A percentile compares a stretch with the other conserved stretches of the same genome.
Conservation (phyloP, 1,284 basidiomycete species). For the Ganoderma lingzhi region DNA sequence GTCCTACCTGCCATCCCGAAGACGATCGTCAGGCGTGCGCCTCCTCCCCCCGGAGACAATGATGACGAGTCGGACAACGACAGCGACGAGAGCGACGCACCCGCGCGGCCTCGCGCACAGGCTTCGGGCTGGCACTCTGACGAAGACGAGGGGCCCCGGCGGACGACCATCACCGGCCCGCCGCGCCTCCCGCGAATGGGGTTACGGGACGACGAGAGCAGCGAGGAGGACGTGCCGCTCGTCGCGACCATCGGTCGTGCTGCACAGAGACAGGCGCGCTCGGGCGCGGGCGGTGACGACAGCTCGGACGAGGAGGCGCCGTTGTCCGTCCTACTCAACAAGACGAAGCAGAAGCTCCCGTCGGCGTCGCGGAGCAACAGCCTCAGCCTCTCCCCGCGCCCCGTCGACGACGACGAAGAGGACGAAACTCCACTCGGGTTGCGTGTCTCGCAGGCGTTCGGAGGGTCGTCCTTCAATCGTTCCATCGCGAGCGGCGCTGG, state of each 20-base stretch:
- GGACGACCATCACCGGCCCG: constrained; percentile 57
- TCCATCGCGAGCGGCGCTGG: constrained; percentile 27
- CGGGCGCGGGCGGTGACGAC: constrained; percentile 42
- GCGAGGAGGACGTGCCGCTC: constrained; percentile 82
- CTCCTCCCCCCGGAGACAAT: constrained; percentile 54
- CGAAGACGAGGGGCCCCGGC: constrained; percentile 51
- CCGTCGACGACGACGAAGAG: constrained; percentile 47
- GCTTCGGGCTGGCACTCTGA: constrained; percentile 37
- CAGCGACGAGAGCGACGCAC: constrained; percentile 57
- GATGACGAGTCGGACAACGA: constrained; percentile 58
- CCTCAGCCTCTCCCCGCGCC: constrained; percentile 42
- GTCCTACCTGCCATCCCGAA: constrained; percentile 63
- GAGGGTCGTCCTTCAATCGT: constrained; percentile 18
- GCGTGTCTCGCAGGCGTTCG: constrained; percentile 53
- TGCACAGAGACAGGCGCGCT: constrained; percentile 49
- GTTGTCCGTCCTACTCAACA: constrained; percentile 64
- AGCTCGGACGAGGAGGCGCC: constrained; percentile 82
- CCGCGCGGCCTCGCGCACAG: constrained; percentile 37
- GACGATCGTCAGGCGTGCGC: constrained; percentile 45
- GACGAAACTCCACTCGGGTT: constrained; percentile 76
- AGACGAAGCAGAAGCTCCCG: constrained; percentile 57
- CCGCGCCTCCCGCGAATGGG: constrained; percentile 30
- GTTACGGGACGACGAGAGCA: constrained; percentile 52
- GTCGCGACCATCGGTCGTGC: constrained; percentile 65
- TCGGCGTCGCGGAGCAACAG: constrained; percentile 46